Evolutionary conservation across 768 basidiomycete species (phyloP).

Genomic region (Guyanaporus albipodus): DNA sequence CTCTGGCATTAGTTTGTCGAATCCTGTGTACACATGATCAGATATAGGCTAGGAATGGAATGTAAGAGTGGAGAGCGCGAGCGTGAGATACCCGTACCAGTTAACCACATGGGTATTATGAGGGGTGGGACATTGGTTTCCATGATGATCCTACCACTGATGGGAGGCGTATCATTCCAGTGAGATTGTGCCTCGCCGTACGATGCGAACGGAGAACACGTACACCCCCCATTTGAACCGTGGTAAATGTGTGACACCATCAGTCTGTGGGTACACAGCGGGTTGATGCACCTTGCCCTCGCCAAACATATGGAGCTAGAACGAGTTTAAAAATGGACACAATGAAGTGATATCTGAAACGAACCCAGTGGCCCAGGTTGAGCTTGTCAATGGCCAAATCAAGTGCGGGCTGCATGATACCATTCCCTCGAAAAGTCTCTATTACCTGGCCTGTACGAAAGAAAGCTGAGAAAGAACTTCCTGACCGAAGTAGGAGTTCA

Average conservation of each 20-base stretch:
- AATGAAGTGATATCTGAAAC: slow-evolving; percentile 22
- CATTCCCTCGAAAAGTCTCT: slow-evolving; percentile 88
- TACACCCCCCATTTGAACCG: slow-evolving; percentile 97
- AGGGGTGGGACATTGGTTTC: slow-evolving; percentile 60
- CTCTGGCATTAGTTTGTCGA: slow-evolving; percentile 90
- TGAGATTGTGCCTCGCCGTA: background rate
- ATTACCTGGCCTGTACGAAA: slow-evolving; percentile 88
- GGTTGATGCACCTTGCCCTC: slow-evolving; percentile 88
- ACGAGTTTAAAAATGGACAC: slow-evolving; percentile 1
- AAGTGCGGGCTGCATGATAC: slow-evolving; percentile 83
- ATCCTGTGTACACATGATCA: slow-evolving; percentile 41
- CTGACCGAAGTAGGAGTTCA: slow-evolving; percentile 30
- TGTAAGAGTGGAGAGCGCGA: background rate
- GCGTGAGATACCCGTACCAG: slow-evolving; percentile 41
- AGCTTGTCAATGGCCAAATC: slow-evolving; percentile 79
- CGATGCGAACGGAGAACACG: slow-evolving; percentile 38
- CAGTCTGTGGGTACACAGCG: slow-evolving; percentile 38
- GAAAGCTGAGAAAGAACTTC: slow-evolving; percentile 76
- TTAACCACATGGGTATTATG: slow-evolving; percentile 92
- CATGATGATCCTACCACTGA: slow-evolving; percentile 81
- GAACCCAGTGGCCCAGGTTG: slow-evolving; percentile 82
- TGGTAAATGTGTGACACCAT: slow-evolving; percentile 49
- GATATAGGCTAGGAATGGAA: background rate
- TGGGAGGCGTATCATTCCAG: background rate
- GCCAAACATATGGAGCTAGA: slow-evolving; percentile 82